These are phyloP conservation scores for Hygrophoropsis aurantiaca DNA, from an alignment of 768 basidiomycete genomes.

Conservation along the genomic window DNA sequence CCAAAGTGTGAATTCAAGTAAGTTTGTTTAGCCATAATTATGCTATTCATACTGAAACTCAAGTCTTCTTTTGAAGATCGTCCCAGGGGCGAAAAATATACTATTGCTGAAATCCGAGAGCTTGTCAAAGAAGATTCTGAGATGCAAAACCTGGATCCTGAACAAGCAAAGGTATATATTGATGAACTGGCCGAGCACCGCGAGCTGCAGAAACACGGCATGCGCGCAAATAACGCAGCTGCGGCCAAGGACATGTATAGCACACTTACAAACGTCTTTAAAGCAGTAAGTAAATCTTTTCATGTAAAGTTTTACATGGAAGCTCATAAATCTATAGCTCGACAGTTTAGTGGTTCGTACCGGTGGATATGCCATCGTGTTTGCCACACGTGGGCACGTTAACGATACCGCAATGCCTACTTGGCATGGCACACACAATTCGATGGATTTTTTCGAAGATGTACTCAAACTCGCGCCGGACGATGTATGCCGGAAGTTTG, in stretches of 20 bases:
- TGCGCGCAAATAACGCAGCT: constrained; percentile 1
- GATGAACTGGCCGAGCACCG: not conserved
- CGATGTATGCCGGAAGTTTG: constrained; percentile 3
- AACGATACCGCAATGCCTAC: constrained; percentile 6
- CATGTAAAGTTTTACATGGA: too few species aligned
- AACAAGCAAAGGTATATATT: constrained; percentile 1
- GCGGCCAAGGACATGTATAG: not conserved
- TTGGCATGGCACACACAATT: constrained; percentile 5
- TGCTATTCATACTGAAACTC: not conserved
- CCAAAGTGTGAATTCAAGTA: constrained; percentile 2
- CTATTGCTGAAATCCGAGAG: not conserved
- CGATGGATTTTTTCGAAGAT: constrained; percentile 6
- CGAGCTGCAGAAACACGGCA: not conserved
- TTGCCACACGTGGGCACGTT: constrained; percentile 8
- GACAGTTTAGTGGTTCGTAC: constrained; percentile 2
- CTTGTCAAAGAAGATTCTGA: not conserved
- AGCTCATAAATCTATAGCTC: not conserved
- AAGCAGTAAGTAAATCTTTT: too few species aligned
- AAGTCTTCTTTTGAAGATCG: not conserved
- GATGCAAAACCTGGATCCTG: not conserved
- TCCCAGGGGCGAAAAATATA: not conserved
- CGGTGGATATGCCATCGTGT: constrained; percentile 1
- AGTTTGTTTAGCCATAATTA: too few species aligned
- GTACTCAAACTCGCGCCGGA: constrained; percentile 1
- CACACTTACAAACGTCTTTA: not conserved